Base-by-base conservation (phyloP, 768 basidiomycete species). In the Mycena crocata region DNA sequence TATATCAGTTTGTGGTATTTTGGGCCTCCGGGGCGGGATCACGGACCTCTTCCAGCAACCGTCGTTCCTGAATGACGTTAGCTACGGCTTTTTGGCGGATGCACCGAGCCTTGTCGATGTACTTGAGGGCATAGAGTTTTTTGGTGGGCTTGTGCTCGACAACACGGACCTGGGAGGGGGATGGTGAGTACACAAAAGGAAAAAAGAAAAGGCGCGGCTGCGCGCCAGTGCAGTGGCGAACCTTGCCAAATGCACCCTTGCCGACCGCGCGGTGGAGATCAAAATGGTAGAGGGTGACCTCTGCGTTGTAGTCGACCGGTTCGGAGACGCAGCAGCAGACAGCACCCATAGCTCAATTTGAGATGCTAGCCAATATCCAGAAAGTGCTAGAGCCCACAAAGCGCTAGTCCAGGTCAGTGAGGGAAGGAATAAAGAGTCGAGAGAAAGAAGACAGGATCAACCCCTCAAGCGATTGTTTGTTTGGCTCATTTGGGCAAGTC, bases 221-320 rank as follows among this genome's bases (percentile, higher is more conserved):
- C n/a, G n/a, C n/a, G n/a, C n/a, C n/a, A n/a, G n/a, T n/a, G n/a
- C n/a, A n/a, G n/a, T n/a, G n/a, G n/a, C 85, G 37, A 57, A 96
- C 96, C 90, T 98, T 99, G 78, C 97, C 97, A 83, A 99, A 99
- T 28, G 97, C 95, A 48, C 98, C 97, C 79, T 95, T 98, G 45
- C 98, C 98, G 17, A 99, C 94, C 24, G 93, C 94, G 51, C 96
- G 89, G 76, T 98, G 91, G 50, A 99, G 91, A 76, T 97, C 94
- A 75, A 99, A 99, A 82, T 99, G 97, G 81, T 92, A 99, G 52
- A 99, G 90, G 76, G 89, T 94, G 78, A 92, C 89, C 74, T 95
- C 93, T 50, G 86, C 84, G 69, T 93, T 90, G 78, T 93, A 94
- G 82, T 96, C 94, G 71, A 96, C 87, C 24, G 93, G 92, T 80